phyloP scores from a whole-genome alignment of 352 stramenopile species.

The Hyaloperonospora brassicae region DNA sequence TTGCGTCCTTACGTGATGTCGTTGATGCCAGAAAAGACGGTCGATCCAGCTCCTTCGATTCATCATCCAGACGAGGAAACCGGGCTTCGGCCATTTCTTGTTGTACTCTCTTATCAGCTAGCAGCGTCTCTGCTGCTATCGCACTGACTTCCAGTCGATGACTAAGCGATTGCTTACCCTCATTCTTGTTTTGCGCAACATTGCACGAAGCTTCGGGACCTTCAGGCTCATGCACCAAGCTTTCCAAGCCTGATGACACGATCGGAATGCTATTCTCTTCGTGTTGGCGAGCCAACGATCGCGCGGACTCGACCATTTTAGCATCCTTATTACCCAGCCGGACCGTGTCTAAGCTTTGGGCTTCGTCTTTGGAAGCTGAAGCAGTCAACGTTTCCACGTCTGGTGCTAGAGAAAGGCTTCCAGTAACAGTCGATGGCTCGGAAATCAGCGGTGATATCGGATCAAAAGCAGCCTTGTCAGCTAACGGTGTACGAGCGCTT shows the following conservation, averaged over 20 bases:
- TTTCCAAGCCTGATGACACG: constrained; percentile 12
- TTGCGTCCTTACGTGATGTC: background rate
- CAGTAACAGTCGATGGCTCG: constrained; percentile 6
- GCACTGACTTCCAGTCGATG: constrained; percentile 9
- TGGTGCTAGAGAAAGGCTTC: constrained; percentile 5
- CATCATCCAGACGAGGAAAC: background rate
- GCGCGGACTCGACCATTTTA: constrained; percentile 10
- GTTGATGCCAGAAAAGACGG: constrained; percentile 1
- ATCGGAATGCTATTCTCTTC: constrained; percentile 13
- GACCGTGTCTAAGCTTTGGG: background rate
- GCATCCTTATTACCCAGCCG: constrained; percentile 4
- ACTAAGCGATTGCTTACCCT: constrained; percentile 7
- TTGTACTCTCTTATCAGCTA: background rate
- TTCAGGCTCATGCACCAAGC: constrained; percentile 4
- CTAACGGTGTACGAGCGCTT: constrained; percentile 10
- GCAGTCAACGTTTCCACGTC: background rate
- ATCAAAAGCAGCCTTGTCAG: constrained; percentile 8
- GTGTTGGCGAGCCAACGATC: constrained; percentile 3
- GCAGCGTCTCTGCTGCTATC: constrained; percentile 10
- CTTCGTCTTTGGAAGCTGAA: constrained; percentile 6
- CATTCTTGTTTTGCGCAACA: constrained; percentile 10
- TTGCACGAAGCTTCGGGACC: constrained; percentile 10
- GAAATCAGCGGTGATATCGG: constrained; percentile 10
- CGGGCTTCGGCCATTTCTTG: constrained; percentile 1
- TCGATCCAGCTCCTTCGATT: constrained; percentile 3